Percentiles rank a stretch among this genome's conserved stretches.
phyloP scores from a whole-genome alignment of 2,329 filamentous ascomycete species.

The Apiospora arundinis region DNA sequence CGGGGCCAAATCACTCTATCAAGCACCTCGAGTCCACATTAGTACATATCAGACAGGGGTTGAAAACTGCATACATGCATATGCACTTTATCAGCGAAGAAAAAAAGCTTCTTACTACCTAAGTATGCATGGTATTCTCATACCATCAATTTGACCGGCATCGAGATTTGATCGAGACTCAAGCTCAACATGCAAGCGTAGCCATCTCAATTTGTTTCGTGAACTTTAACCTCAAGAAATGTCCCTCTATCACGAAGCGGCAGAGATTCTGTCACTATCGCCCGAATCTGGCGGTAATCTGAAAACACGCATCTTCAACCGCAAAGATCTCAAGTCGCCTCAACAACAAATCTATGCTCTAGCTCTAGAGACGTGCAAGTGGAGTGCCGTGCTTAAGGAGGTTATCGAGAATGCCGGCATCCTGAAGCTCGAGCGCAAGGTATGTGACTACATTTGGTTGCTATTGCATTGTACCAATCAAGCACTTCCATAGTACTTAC shows the following conservation, averaged over 20 bases:
- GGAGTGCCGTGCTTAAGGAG: slow-evolving; percentile 84
- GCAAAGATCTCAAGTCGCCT: slow-evolving; percentile 76
- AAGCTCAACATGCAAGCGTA: background rate
- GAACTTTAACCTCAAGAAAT: slow-evolving; percentile 54
- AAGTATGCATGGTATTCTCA: no score
- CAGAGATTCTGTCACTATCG: slow-evolving; percentile 70
- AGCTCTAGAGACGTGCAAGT: slow-evolving; percentile 86
- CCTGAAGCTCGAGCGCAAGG: slow-evolving; percentile 83
- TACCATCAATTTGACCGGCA: background rate
- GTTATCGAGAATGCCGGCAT: slow-evolving; percentile 84
- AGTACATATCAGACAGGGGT: background rate
- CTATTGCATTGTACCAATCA: background rate
- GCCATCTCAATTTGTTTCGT: background rate
- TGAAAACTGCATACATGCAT: background rate
- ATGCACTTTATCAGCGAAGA: background rate
- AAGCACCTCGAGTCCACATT: background rate
- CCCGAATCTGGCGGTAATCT: slow-evolving; percentile 78
- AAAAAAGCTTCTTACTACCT: slow-evolving; percentile 14
- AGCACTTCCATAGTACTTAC: background rate
- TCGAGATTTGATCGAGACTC: background rate
- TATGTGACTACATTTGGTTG: slow-evolving; percentile 44
- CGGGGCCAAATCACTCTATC: background rate
- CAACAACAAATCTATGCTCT: slow-evolving; percentile 87
- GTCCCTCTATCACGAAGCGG: slow-evolving; percentile 96
- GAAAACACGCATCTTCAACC: slow-evolving; percentile 82